Conservation (phyloP, 179 eudicot species). For the Corrigiola litoralis region DNA sequence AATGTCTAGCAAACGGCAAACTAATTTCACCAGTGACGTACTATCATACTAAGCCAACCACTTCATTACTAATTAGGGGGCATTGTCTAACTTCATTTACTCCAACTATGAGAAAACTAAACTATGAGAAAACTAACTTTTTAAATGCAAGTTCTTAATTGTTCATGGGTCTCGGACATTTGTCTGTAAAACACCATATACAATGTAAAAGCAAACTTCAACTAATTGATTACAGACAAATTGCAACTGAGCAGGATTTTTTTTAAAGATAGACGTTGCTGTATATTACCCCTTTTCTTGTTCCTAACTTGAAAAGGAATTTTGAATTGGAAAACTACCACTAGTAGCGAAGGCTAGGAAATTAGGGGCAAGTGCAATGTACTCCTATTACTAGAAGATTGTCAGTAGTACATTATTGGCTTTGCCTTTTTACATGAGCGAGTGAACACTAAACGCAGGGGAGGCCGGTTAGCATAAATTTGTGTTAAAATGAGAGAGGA, state of each 20-base stretch:
- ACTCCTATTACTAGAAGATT: not conserved
- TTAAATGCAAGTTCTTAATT: not conserved
- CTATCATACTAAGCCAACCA: conserved; percentile 3
- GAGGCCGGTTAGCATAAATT: not conserved
- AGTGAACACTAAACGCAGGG: not conserved
- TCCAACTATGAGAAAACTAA: not conserved
- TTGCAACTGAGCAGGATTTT: not conserved
- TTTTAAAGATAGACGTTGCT: not conserved
- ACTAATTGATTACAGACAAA: conserved; percentile 7
- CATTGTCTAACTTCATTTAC: not conserved
- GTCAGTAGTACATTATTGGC: not conserved
- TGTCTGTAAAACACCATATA: conserved; percentile 2
- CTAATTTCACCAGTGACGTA: too few relatives aligned
- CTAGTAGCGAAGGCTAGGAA: not conserved
- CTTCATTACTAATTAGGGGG: not conserved
- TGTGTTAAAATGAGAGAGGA: not conserved
- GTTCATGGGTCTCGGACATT: not conserved
- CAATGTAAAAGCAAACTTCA: conserved; percentile 1
- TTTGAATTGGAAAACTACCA: conserved; percentile 6
- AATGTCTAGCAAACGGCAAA: too few relatives aligned
- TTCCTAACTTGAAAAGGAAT: not conserved
- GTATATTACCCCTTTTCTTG: not conserved
- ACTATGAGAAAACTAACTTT: not conserved
- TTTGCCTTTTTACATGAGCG: not conserved
- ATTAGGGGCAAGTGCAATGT: not conserved